Percentiles rank a stretch among this genome's conserved stretches.
Conservation (phyloP, 2,329 filamentous ascomycete genomes). For the Acephala macrosclerotiorum region DNA sequence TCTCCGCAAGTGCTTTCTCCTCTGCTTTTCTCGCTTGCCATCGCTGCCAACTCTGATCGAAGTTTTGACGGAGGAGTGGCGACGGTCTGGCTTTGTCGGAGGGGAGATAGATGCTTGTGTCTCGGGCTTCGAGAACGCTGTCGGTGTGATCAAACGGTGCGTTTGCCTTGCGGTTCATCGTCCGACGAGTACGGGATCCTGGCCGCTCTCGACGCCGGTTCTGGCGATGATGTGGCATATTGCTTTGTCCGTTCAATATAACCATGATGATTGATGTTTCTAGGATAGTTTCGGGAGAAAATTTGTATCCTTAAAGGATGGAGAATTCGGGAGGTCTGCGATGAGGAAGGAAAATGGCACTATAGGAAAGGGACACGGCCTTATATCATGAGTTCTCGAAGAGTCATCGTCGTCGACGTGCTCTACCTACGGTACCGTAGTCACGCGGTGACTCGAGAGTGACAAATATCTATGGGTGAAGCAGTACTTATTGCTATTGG, state of each 20-base stretch:
- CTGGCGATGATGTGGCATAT: conserved; percentile 39
- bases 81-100: conserved; percentile 38
- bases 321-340: conserved; percentile 36
- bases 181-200: conserved; percentile 41
- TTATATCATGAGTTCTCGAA: conserved; percentile 30
- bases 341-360: conserved; percentile 28
- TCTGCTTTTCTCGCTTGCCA: conserved; percentile 43
- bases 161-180: conserved; percentile 37
- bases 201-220: conserved; percentile 43
- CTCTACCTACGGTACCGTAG: conserved; percentile 24
- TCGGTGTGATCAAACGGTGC: conserved; percentile 37
- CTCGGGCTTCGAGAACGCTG: conserved; percentile 38
- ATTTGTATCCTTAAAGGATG: conserved; percentile 26
- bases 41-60: conserved; percentile 42
- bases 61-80: conserved; percentile 42
- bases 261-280: conserved; percentile 29
- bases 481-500: conserved; percentile 12
- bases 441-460: conserved; percentile 31
- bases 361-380: conserved; percentile 20
- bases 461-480: conserved; percentile 5
- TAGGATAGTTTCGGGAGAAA: conserved; percentile 3
- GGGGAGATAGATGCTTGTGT: conserved; percentile 36
- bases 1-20: conserved; percentile 35
- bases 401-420: conserved; percentile 30
- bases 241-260: conserved; percentile 32